Evolutionary conservation across 306 rosid species (phyloP), one percentile per base, ranked within the genome.

Genomic region (Glycyrrhiza uralensis): DNA sequence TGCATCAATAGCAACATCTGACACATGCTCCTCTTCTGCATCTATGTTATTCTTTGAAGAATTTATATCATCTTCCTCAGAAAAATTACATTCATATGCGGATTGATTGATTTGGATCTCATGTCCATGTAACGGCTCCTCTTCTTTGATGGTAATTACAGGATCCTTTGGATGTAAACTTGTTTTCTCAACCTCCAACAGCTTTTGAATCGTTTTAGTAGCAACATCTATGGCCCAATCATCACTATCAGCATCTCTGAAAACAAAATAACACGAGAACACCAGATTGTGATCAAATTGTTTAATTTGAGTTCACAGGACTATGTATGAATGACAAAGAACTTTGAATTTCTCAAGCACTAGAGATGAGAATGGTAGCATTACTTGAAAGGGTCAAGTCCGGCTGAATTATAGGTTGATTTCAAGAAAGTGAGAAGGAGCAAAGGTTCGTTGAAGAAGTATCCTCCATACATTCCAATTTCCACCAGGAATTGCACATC

Each of bases 401-500:
- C 89, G 5, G 73, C 85, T 19, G 92, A 83, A 38, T 71, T 63
- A 75, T 80, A 87, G 54, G 89, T 79, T 35, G 89, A 83, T 74
- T 87, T 87, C 90, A 88, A 76, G 65, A 82, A 87, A 52, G 77
- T 79, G 77, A 74, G 74, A 70, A 86, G 86, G 68, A 80, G 69
- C 71, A 80, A 64, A 55, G 88, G 86, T 42, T 85, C 78, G 19
- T 73, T 38, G 56, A 85, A 83, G 83, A 87, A 87, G 72, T 88
- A 91, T 56, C 89, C 96, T 56, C 92, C 96, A 54, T 70, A 55
- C 74, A 71, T 85, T 12, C 86, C 74, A 49, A 87, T 83, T 81
- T 91, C 95, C 77, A 79, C 87, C 60, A 88, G 85, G 77, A 91
- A 91, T 76, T 82, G 87, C 77, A 88, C 82, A 57, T 91, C 95